Percentiles rank a stretch among this genome's conserved stretches.
phyloP scores from a whole-genome alignment of 345 rosid genomes.

The Limnanthes douglasii region DNA sequence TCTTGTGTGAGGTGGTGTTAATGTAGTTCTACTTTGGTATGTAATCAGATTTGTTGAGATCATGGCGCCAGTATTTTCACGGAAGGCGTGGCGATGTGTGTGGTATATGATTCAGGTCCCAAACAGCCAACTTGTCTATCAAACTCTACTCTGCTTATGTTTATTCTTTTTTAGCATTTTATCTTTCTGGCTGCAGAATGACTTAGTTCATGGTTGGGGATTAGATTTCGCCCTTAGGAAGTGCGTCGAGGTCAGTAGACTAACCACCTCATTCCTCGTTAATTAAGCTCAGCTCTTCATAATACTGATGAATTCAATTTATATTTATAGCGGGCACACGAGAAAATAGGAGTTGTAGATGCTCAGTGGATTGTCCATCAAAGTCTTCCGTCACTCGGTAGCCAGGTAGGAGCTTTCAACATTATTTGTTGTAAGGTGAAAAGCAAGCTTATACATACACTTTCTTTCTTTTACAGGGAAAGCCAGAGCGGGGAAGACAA shows the following conservation, averaged over 20 bases:
- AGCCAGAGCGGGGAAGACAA: conserved; percentile 26
- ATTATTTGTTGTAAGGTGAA: not conserved
- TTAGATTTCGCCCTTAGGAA: conserved; percentile 54
- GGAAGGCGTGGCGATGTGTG: conserved; percentile 87
- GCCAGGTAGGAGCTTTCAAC: conserved; percentile 28
- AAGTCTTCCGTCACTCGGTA: conserved; percentile 56
- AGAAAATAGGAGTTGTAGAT: conserved; percentile 65
- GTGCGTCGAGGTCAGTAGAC: conserved; percentile 39
- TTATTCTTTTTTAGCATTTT: not conserved
- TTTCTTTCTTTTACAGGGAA: conserved; percentile 21
- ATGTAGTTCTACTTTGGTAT: conserved; percentile 1
- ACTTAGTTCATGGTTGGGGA: conserved; percentile 78
- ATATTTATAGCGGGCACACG: conserved; percentile 32
- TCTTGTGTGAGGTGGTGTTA: not conserved
- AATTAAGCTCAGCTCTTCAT: not conserved
- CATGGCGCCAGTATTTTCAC: conserved; percentile 96
- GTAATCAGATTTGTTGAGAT: conserved; percentile 80
- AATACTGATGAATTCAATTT: not conserved
- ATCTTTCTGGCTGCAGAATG: conserved; percentile 27
- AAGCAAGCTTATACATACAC: too few species aligned
- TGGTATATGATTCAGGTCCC: conserved; percentile 94
- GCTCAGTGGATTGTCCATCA: conserved; percentile 60
- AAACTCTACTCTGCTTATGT: not conserved
- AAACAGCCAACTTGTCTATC: not conserved
- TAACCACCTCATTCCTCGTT: conserved; percentile 5